Percentiles rank a stretch among this genome's conserved stretches.
phyloP scores from a whole-genome alignment of 257 asterid species.

The Solanum tacnaense region DNA sequence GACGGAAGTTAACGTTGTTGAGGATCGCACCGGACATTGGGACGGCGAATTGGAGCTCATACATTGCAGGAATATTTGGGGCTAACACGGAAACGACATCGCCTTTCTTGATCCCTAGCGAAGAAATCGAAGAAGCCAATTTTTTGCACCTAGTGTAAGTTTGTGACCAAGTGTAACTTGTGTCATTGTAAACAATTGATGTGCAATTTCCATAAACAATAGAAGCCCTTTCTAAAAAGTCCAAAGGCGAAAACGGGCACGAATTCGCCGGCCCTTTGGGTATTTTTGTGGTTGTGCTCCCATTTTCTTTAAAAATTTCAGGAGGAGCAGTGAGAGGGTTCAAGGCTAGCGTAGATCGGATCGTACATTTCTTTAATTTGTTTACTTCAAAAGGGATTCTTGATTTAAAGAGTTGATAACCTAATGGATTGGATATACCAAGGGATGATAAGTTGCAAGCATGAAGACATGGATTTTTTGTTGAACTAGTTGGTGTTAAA shows the following conservation, averaged over 20 bases:
- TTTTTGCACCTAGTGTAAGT: conserved; percentile 31
- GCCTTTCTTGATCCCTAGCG: conserved; percentile 24
- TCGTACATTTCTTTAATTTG: neutral
- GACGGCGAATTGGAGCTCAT: conserved; percentile 57
- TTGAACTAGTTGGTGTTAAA: neutral
- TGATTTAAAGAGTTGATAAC: neutral
- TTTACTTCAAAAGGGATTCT: neutral
- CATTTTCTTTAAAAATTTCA: neutral
- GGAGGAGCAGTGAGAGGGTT: neutral
- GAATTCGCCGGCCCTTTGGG: conserved; percentile 5
- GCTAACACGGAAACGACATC: conserved; percentile 53
- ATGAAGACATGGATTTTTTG: neutral
- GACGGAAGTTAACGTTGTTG: conserved; percentile 41
- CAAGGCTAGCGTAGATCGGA: neutral
- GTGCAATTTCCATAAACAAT: conserved; percentile 30
- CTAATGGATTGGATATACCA: neutral
- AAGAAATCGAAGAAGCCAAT: conserved; percentile 35
- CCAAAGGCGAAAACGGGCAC: conserved; percentile 29
- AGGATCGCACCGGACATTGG: conserved; percentile 56
- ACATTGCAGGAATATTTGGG: conserved; percentile 55
- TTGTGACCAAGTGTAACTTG: conserved; percentile 35
- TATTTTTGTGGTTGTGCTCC: neutral
- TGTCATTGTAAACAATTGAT: conserved; percentile 26
- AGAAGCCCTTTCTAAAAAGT: conserved; percentile 34
- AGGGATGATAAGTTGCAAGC: neutral